Evolutionary conservation across 75 land plant genomes (phyloP), one percentile per base, ranked within the genome.

Genomic region (Cupressus sempervirens): DNA sequence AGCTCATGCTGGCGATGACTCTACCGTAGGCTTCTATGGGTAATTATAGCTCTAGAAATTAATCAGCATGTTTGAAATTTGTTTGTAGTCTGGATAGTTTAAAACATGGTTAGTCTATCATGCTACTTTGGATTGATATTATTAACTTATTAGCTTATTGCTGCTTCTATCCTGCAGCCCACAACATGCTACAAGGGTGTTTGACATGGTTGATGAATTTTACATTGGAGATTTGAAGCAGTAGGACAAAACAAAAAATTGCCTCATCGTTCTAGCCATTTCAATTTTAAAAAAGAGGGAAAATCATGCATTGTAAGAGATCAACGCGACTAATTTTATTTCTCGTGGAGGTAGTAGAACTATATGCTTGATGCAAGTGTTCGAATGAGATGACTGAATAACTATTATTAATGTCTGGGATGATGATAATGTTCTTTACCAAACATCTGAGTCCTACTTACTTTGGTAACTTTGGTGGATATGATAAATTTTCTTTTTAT

Each of bases 21-120:
- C 98, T n/a, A 93, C 98, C 29, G 94, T 91, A 88, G 99, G 99
- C 30, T 97, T 97, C 87, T 96, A 84, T 83, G 99, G 99, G 99
- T 97, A 86, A 46, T 85, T 30, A 7, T 41, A 48, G 30, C 30
- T 35, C 45, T 18, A 3, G 14, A 38, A 80, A 4, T 6, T 85
- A 34, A 70, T 83, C 35, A 13, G 10, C 18, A 38, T 77, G n/a
- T 43, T 77, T 77, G 81, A 77, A 77, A 30, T 12, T 2, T n/a
- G 0, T 12, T 23, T 26, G 45, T 45, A 45, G 46, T 43, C 30
- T 45, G 26, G 45, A 26, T 23, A 79, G 11, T 79, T 41, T 45
- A 38, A 23, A 76, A 43, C 46, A 41, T 45, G 30, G 13, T n/a
- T 45, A 79, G 30, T 79, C 6, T 79, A 72, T 72, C 15, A 30